Evolutionary conservation across 169 alveolate genomes (phyloP).

Genomic region (Babesia caballi): DNA sequence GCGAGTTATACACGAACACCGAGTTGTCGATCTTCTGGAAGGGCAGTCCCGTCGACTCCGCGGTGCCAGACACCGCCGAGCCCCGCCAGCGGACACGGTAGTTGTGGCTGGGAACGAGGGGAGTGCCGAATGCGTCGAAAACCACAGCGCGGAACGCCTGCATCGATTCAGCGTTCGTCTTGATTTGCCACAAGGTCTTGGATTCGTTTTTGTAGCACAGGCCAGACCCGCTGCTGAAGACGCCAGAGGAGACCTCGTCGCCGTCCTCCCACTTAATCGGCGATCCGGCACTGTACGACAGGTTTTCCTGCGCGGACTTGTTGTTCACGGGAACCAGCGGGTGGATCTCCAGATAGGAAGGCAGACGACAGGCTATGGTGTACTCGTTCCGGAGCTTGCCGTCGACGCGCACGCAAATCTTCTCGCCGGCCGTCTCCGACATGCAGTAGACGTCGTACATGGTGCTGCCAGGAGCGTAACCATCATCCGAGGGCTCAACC

Average conservation of each 20-base stretch:
- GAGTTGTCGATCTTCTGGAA: slow-evolving; percentile 33
- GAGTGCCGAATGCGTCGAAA: slow-evolving; percentile 25
- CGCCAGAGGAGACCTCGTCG: slow-evolving; percentile 8
- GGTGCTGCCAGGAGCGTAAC: neutral
- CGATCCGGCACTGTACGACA: slow-evolving; percentile 1
- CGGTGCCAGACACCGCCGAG: neutral
- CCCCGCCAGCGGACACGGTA: slow-evolving; percentile 21
- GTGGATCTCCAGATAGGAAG: slow-evolving; percentile 33
- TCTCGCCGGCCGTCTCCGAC: slow-evolving; percentile 27
- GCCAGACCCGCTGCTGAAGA: slow-evolving; percentile 5
- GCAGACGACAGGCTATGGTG: slow-evolving; percentile 18
- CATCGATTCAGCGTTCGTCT: neutral
- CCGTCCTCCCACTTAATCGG: slow-evolving; percentile 10
- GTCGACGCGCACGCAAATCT: slow-evolving; percentile 12
- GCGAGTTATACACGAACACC: slow-evolving; percentile 1
- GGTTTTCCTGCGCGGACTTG: slow-evolving; percentile 6
- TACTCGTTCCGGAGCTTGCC: slow-evolving; percentile 21
- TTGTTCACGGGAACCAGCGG: slow-evolving; percentile 22
- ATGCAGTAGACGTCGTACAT: slow-evolving; percentile 30
- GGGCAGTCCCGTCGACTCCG: neutral
- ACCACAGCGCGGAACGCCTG: slow-evolving; percentile 45
- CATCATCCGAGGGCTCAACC: neutral
- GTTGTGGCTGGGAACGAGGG: slow-evolving; percentile 18
- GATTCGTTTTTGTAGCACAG: slow-evolving; percentile 20
- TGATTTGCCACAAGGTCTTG: slow-evolving; percentile 22